These are phyloP conservation scores for Dictyostelium citrinum DNA, from an alignment of 78 protist genomes.

Conservation along the genomic window DNA sequence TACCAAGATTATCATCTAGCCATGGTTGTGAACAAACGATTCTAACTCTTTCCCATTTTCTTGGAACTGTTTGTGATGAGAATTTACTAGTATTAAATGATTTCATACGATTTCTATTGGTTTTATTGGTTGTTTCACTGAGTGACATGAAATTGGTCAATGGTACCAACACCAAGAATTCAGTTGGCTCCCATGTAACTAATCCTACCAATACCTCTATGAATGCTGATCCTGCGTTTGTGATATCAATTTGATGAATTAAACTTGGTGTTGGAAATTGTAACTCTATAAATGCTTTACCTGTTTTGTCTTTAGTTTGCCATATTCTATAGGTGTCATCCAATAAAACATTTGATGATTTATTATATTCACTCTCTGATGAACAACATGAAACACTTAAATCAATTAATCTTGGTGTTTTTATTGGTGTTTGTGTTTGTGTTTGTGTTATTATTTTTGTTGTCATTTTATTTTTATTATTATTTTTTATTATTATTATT, in stretches of 20 bases:
- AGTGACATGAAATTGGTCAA: slow-evolving; percentile 36
- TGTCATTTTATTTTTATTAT: not conserved
- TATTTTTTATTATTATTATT: too few relatives aligned
- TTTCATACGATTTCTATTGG: not conserved
- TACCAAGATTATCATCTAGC: not conserved
- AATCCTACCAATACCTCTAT: slow-evolving; percentile 55
- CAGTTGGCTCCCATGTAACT: slow-evolving; percentile 46
- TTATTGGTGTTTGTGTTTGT: not conserved
- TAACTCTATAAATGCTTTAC: slow-evolving; percentile 15
- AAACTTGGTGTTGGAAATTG: slow-evolving; percentile 31
- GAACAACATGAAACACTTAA: slow-evolving; percentile 42
- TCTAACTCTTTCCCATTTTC: slow-evolving; percentile 56
- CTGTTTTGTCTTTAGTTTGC: slow-evolving; percentile 23
- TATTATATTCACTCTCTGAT: slow-evolving; percentile 39
- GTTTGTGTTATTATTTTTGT: not conserved
- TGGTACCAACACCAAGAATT: slow-evolving; percentile 46
- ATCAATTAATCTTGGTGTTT: not conserved
- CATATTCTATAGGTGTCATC: slow-evolving; percentile 42
- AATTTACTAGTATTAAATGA: slow-evolving; percentile 15
- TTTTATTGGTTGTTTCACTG: slow-evolving; percentile 14
- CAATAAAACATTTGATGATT: slow-evolving; percentile 15
- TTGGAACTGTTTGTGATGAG: not conserved
- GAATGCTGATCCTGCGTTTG: slow-evolving; percentile 52
- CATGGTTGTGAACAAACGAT: slow-evolving; percentile 39
- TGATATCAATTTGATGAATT: slow-evolving; percentile 16